Evolutionary conservation across 345 rosid species (phyloP).

Genomic region (Arabidopsis thaliana): TAIR10.1 NC_003075.7:4203001-4203500

Average conservation of each 20-base stretch:
- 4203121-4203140: background rate
- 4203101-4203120: background rate
- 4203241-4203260: constrained; percentile 1
- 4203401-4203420: constrained; percentile 71
- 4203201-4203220: background rate
- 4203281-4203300: constrained; percentile 77
- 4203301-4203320: constrained; percentile 87
- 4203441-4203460: constrained; percentile 26
- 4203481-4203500: background rate
- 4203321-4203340: constrained; percentile 89
- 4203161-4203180: background rate
- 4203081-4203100: constrained; percentile 39
- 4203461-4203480: constrained; percentile 1
- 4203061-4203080: constrained; percentile 64
- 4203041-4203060: constrained; percentile 27
- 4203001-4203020: constrained; percentile 73
- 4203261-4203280: constrained; percentile 64
- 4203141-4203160: background rate
- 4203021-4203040: constrained; percentile 51
- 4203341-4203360: constrained; percentile 87
- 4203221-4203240: background rate
- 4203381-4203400: constrained; percentile 48
- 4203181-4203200: background rate
- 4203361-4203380: constrained; percentile 52
- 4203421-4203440: constrained; percentile 57